phyloP scores from a whole-genome alignment of 208 protist genomes.

The Trypanosoma theileri region DNA sequence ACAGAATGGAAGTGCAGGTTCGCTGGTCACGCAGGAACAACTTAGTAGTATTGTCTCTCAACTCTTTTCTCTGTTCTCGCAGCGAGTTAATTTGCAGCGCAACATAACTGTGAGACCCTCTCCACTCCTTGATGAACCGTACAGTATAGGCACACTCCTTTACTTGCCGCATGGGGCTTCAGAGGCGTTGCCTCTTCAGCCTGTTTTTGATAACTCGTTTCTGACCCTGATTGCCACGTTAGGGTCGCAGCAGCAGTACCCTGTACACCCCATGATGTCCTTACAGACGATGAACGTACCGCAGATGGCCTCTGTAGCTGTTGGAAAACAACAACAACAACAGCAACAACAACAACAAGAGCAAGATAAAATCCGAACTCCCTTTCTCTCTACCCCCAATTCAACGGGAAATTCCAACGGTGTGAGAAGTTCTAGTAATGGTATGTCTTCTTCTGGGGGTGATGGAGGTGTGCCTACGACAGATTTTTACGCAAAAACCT shows the following conservation, averaged over 20 bases:
- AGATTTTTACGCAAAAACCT: neutral
- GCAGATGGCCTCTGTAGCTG: neutral
- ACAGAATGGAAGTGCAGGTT: neutral
- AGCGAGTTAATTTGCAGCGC: constrained; percentile 2
- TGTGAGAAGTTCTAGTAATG: neutral
- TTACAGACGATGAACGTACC: neutral
- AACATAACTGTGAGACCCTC: constrained; percentile 17
- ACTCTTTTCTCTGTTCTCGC: constrained; percentile 10
- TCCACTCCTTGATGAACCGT: constrained; percentile 20
- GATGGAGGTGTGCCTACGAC: neutral
- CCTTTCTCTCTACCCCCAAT: neutral
- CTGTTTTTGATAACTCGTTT: constrained; percentile 15
- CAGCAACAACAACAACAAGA: too few species aligned
- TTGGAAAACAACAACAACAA: too few species aligned
- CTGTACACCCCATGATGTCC: neutral
- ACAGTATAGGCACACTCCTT: constrained; percentile 20
- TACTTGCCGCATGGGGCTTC: constrained; percentile 23
- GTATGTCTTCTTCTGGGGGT: neutral
- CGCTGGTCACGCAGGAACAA: constrained; percentile 9
- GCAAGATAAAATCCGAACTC: neutral
- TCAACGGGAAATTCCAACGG: neutral
- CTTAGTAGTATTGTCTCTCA: constrained; percentile 14
- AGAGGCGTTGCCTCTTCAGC: constrained; percentile 23
- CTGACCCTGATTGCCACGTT: constrained; percentile 3
- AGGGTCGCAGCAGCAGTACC: constrained; percentile 1